phyloP scores from a whole-genome alignment of 805 yeast species.

The Cyberlindnera galapagoensis region DNA sequence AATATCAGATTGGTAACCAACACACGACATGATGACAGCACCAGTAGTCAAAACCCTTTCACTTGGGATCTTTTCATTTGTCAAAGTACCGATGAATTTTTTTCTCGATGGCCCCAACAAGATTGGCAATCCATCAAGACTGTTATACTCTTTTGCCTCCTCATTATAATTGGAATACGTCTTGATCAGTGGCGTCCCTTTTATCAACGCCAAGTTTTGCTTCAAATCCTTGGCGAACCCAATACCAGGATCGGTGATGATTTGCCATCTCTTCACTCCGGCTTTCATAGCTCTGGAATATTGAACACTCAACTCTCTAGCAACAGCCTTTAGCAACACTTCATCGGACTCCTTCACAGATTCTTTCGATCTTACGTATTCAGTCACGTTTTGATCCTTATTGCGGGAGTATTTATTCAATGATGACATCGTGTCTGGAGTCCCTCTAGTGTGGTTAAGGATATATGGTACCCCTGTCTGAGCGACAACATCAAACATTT shows the following conservation, averaged over 20 bases:
- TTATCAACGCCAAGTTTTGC: conserved; percentile 65
- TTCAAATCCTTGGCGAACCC: conserved; percentile 86
- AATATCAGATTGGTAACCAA: conserved; percentile 69
- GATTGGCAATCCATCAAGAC: conserved; percentile 43
- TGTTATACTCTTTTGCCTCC: conserved; percentile 13
- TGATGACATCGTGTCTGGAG: conserved; percentile 62
- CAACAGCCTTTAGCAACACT: conserved; percentile 47
- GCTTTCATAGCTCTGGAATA: conserved; percentile 46
- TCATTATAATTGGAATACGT: conserved; percentile 37
- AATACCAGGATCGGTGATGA: conserved; percentile 88
- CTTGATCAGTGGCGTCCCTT: conserved; percentile 41
- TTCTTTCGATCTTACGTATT: conserved; percentile 24
- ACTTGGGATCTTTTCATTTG: conserved; percentile 47
- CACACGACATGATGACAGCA: conserved; percentile 66
- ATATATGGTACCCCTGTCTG: conserved; percentile 68
- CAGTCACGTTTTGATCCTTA: conserved; percentile 31
- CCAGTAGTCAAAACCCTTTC: conserved; percentile 75
- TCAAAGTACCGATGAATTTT: conserved; percentile 71
- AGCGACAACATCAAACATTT: conserved; percentile 66
- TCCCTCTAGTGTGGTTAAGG: conserved; percentile 81
- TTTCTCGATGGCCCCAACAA: conserved; percentile 88
- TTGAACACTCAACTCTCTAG: conserved; percentile 55
- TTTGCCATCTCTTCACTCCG: conserved; percentile 85
- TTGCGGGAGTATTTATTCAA: conserved; percentile 47
- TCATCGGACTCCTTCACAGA: conserved; percentile 23